Evolutionary conservation across 2,329 filamentous ascomycete species (phyloP), one percentile per base, ranked within the genome.

Genomic region (Fusarium sp.): DNA sequence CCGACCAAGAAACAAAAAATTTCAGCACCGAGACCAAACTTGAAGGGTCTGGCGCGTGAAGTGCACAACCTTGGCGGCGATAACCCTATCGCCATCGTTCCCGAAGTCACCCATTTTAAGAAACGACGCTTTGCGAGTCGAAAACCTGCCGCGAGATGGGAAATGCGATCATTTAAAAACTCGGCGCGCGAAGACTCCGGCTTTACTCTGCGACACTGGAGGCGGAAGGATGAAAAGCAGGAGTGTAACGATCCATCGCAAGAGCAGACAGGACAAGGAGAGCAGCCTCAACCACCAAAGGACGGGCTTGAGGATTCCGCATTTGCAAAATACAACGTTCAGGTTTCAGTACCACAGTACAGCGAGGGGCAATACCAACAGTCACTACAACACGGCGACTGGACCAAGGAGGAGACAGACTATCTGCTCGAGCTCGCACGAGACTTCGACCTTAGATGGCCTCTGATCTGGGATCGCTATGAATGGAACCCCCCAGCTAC

Each of bases 341-440:
- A 91, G 69, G 88, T 95, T 15, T 87, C 91, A 6, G 85, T 94
- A 36, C 93, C 95, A 1, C 86, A 90, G 63, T 98, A 98, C 80
- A 94, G 88, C 65, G 92, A 97, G 68, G 93, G 95, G 67, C 91
- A 97, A 78, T 99, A 99, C 80, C 87, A 91, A 63, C 85, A 89
- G 59, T 88, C 92, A 66, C 81, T 99, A 51, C 87, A 90, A 72
- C 91, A 86, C 75, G 84, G 88, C 15, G 90, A 95, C 72, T 99
- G 96, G 96, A 91, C 92, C 15, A 93, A 92, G 75, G 91, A 96
- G 74, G 96, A 99, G 81, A 99, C 96, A 10, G 94, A 98, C 77
- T 98, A 98, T 76, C 81, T 99, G 67, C 87, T 98, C 77, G 83
- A 88, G 5, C 78, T 95, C 36, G 92, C 89, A 15, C 86, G 86